phyloP scores from a whole-genome alignment of 1,139 yeast species.

The Geotrichum armillariae region DNA sequence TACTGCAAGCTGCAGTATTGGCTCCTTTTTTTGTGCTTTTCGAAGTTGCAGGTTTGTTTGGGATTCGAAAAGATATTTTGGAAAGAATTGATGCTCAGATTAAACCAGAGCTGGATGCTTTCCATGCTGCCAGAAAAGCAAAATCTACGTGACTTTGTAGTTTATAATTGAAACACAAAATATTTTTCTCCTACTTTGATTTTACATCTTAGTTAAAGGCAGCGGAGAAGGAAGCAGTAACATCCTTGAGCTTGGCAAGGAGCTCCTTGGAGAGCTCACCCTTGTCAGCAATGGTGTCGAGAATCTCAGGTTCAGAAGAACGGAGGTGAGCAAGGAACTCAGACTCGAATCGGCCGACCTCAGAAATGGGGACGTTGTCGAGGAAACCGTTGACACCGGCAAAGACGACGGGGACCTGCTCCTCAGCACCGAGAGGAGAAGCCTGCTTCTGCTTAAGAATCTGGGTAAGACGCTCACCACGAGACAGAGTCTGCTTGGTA shows the following conservation, averaged over 20 bases:
- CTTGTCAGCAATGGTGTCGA: conserved; percentile 79
- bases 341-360: conserved; percentile 89
- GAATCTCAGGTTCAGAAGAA: conserved; percentile 82
- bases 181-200: too few relatives aligned
- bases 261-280: conserved; percentile 91
- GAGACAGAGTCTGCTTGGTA: conserved; percentile 96
- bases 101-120: conserved; percentile 33
- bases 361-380: conserved; percentile 81
- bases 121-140: conserved; percentile 27
- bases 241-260: conserved; percentile 83
- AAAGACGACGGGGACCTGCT: conserved; percentile 97
- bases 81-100: conserved; percentile 56
- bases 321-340: conserved; percentile 85
- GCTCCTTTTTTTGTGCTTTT: conserved; percentile 90
- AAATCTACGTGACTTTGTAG: too few relatives aligned
- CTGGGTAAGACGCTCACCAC: conserved; percentile 99
- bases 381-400: conserved; percentile 99
- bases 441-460: conserved; percentile 97
- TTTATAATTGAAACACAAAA: neutral
- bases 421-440: conserved; percentile 96
- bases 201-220: conserved; percentile 64
- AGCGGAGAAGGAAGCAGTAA: conserved; percentile 89
- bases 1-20: conserved; percentile 79
- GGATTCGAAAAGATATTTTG: conserved; percentile 57
- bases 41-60: conserved; percentile 70